Evolutionary conservation across 306 rosid genomes (phyloP).

Genomic region (Datisca glomerata): DNA sequence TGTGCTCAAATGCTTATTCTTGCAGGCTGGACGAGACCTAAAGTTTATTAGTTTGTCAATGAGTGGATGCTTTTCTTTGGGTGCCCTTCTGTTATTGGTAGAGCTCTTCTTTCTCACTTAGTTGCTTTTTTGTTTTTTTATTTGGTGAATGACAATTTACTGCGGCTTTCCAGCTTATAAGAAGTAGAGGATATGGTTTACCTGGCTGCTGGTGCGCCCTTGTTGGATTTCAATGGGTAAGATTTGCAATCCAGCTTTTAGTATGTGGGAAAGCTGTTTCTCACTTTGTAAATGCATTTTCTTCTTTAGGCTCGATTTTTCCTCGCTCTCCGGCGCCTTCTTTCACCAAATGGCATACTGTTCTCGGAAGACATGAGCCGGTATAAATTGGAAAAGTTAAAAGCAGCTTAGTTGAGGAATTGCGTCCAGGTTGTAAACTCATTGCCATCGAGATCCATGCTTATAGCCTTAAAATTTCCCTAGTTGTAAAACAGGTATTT

Average conservation of each 20-base stretch:
- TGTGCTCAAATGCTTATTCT: neutral
- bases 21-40: slow-evolving; percentile 92
- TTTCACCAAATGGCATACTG: slow-evolving; percentile 21
- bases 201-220: slow-evolving; percentile 69
- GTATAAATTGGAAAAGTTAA: slow-evolving; percentile 12
- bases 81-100: slow-evolving; percentile 51
- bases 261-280: neutral
- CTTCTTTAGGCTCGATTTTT: slow-evolving; percentile 18
- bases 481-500: too few relatives aligned
- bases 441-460: too few relatives aligned
- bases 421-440: too few relatives aligned
- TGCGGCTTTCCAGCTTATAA: slow-evolving; percentile 33
- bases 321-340: slow-evolving; percentile 14
- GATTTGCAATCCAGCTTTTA: slow-evolving; percentile 9
- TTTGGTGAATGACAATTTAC: slow-evolving; percentile 1
- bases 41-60: slow-evolving; percentile 61
- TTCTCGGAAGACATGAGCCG: slow-evolving; percentile 14
- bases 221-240: slow-evolving; percentile 83
- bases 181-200: slow-evolving; percentile 56
- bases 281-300: neutral
- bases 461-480: too few relatives aligned
- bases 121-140: slow-evolving; percentile 10
- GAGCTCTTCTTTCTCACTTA: slow-evolving; percentile 2
- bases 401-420: slow-evolving; percentile 15
- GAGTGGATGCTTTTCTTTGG: slow-evolving; percentile 60